These are phyloP conservation scores for Neopestalotiopsis sp. DNA, from an alignment of 2,329 filamentous ascomycete species.

Conservation along the genomic window DNA sequence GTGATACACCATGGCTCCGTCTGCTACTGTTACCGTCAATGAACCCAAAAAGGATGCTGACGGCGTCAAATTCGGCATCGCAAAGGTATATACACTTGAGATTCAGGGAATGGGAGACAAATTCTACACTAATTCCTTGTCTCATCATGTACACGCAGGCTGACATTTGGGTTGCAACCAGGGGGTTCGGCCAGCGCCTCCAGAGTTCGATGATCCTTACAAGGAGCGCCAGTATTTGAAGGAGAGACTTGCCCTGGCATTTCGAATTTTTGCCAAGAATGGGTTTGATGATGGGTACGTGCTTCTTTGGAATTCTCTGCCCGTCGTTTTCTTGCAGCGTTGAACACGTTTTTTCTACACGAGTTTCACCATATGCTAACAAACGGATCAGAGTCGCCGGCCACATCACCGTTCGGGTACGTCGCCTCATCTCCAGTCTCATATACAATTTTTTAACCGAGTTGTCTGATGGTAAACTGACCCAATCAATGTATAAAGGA, in stretches of 20 bases:
- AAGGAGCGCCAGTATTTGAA: conserved; percentile 60
- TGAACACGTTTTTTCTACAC: neutral
- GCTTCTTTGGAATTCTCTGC: neutral
- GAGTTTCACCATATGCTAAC: conserved; percentile 3
- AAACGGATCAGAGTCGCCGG: conserved; percentile 55
- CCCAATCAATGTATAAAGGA: conserved; percentile 39
- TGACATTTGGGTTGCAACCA: neutral
- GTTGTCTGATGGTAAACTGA: neutral
- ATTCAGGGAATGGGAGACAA: neutral
- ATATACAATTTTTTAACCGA: neutral
- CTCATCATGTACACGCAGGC: neutral
- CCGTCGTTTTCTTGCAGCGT: neutral
- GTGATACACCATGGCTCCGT: conserved; percentile 6
- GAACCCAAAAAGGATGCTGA: neutral
- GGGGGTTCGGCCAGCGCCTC: conserved; percentile 21
- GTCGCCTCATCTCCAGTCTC: neutral
- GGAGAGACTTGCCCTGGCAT: conserved; percentile 58
- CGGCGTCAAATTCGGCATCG: neutral
- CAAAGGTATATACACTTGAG: conserved; percentile 2
- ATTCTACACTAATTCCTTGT: too few species aligned
- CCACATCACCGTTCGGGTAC: conserved; percentile 63
- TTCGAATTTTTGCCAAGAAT: conserved; percentile 63
- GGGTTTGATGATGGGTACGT: conserved; percentile 60
- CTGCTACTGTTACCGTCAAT: neutral
- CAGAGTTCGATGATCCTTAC: conserved; percentile 31